These are phyloP conservation scores for Lactarius tabidus DNA, from an alignment of 768 basidiomycete species.

Conservation along the genomic window DNA sequence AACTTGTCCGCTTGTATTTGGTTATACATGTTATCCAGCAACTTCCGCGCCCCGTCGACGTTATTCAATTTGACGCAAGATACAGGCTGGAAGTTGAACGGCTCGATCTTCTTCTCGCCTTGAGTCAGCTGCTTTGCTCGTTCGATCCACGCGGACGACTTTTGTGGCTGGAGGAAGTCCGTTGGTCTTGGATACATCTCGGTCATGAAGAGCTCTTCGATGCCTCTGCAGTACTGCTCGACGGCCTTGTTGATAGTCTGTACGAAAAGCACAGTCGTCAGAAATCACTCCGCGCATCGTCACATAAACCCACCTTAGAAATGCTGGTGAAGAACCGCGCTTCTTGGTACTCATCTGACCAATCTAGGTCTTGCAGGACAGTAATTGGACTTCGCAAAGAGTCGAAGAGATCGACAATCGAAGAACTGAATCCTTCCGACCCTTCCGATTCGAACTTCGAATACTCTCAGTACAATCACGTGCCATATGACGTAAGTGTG, in stretches of 20 bases:
- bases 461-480: background rate
- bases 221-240: slow-evolving; percentile 83
- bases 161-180: slow-evolving; percentile 78
- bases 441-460: slow-evolving; percentile 74
- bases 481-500: background rate
- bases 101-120: slow-evolving; percentile 89
- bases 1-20: slow-evolving; percentile 89
- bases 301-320: slow-evolving; percentile 60
- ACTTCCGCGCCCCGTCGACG: slow-evolving; percentile 83
- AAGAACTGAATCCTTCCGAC: slow-evolving; percentile 85
- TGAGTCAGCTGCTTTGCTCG: slow-evolving; percentile 74
- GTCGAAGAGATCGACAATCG: slow-evolving; percentile 93
- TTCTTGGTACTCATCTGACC: slow-evolving; percentile 87
- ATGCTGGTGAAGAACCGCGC: slow-evolving; percentile 87
- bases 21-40: slow-evolving; percentile 92
- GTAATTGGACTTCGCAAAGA: slow-evolving; percentile 87
- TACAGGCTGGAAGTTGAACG: slow-evolving; percentile 91
- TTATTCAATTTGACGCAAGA: slow-evolving; percentile 98
- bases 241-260: slow-evolving; percentile 90
- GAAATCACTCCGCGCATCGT: background rate
- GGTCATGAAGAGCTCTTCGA: slow-evolving; percentile 87
- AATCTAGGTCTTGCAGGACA: slow-evolving; percentile 85
- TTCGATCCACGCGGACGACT: slow-evolving; percentile 85
- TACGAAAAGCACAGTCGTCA: background rate
- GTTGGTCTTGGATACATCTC: slow-evolving; percentile 89